Percentiles rank a stretch among this genome's conserved stretches.
phyloP scores from a whole-genome alignment of 257 asterid species.

The Fraxinus americana region DNA sequence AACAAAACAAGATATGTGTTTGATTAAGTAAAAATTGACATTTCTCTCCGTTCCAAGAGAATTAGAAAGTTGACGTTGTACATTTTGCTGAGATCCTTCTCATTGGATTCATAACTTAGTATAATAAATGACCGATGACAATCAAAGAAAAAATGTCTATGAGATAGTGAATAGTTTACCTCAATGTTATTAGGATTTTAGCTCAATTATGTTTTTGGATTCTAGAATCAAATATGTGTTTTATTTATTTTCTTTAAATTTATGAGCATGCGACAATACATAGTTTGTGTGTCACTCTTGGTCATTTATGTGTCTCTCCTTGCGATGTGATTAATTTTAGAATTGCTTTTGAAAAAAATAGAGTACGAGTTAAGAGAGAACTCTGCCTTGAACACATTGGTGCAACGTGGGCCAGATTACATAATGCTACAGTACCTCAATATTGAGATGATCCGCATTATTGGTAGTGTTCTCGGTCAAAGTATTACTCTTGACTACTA shows the following conservation, averaged over 20 bases:
- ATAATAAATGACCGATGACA: too few species aligned
- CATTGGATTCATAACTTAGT: not conserved
- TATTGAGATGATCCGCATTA: conserved; percentile 85
- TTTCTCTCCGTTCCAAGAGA: not conserved
- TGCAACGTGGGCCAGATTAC: too few species aligned
- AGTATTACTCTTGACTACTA: conserved; percentile 97
- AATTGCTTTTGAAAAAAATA: too few species aligned
- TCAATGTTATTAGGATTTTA: not conserved
- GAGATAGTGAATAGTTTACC: not conserved
- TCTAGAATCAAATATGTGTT: not conserved
- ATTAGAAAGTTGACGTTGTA: not conserved
- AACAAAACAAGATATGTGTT: too few species aligned
- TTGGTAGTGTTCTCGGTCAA: conserved; percentile 96
- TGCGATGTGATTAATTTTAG: too few species aligned
- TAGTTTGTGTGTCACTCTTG: too few species aligned
- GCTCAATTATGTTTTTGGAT: not conserved
- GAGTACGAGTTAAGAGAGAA: too few species aligned
- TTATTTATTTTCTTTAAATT: too few species aligned
- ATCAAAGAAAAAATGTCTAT: conserved; percentile 5
- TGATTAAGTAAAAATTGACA: not conserved
- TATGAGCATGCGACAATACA: too few species aligned
- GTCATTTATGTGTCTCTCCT: too few species aligned
- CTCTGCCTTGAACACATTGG: too few species aligned
- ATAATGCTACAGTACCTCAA: conserved; percentile 73
- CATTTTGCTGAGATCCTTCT: not conserved